phyloP scores from a whole-genome alignment of 2,329 filamentous ascomycete genomes.

The Cryphonectria naterciae region DNA sequence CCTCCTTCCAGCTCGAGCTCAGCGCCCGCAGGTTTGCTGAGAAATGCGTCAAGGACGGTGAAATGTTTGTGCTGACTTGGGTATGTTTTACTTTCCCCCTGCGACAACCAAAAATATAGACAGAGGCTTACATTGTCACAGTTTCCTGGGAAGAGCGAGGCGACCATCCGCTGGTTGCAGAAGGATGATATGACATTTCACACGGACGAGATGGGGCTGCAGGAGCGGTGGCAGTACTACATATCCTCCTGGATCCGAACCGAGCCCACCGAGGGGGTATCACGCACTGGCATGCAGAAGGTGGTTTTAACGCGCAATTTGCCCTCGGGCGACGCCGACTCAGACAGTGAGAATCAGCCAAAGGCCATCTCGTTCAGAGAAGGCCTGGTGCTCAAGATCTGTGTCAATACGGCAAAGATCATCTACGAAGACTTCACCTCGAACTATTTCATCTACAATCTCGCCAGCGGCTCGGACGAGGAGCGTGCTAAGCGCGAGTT shows the following conservation, averaged over 20 bases:
- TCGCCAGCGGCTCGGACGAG: slow-evolving; percentile 69
- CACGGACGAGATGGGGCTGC: slow-evolving; percentile 82
- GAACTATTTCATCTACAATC: slow-evolving; percentile 75
- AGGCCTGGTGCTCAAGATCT: slow-evolving; percentile 72
- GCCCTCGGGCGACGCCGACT: slow-evolving; percentile 63
- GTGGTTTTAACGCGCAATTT: slow-evolving; percentile 74
- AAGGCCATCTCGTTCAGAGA: slow-evolving; percentile 67
- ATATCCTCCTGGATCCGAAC: slow-evolving; percentile 88
- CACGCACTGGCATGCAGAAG: slow-evolving; percentile 66
- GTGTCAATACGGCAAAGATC: slow-evolving; percentile 77
- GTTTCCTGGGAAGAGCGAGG: slow-evolving; percentile 70
- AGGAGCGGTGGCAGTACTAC: slow-evolving; percentile 91
- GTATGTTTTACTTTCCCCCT: slow-evolving; percentile 61
- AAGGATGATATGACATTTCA: slow-evolving; percentile 79
- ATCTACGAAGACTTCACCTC: slow-evolving; percentile 72
- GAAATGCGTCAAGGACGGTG: slow-evolving; percentile 88
- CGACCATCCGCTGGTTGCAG: slow-evolving; percentile 72
- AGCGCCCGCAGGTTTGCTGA: slow-evolving; percentile 90
- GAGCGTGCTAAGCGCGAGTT: slow-evolving; percentile 63
- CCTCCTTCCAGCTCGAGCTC: slow-evolving; percentile 87
- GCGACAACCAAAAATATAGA: neutral
- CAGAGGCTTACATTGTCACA: slow-evolving; percentile 39
- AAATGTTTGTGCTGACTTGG: slow-evolving; percentile 87
- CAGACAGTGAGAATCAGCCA: slow-evolving; percentile 65
- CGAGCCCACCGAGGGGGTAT: slow-evolving; percentile 83